Evolutionary conservation across 2,329 filamentous ascomycete genomes (phyloP), one percentile per base, ranked within the genome.

Genomic region (Cytospora chrysosperma): DNA sequence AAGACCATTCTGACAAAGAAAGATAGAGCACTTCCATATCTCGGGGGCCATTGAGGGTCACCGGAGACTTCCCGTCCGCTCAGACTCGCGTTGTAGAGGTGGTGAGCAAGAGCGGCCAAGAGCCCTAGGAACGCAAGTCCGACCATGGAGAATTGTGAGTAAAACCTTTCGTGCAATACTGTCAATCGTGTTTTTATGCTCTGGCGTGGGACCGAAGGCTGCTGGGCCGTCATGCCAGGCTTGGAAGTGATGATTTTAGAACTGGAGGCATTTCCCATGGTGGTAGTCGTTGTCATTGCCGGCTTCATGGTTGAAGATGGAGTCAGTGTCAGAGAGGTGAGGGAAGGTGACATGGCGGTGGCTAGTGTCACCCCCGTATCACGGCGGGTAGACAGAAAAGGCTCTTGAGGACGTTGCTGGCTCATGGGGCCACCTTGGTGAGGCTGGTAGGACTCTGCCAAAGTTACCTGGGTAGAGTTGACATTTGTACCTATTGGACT

Each of bases 1-100:
- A 67, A 57, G 13, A 55, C 50, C 24, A 60, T 59, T 40, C 63
- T 67, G 1, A 67, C 61, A 40, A 67, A 67, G 52, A 67, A 67
- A 4, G 65, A 56, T 21, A 67, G 63, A 12, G 65, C 65, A 40
- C 60, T 65, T 15, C 65, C 65, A 21, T 28, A 65, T n/a, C 65
- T 62, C 49, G 57, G 50, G 13, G 65, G 65, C 65, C 65, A 67
- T 47, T 65, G 60, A 4, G 61, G 10, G 50, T 65, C 60, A 17
- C 53, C 43, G 12, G 32, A n/a, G 1, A 65, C 63, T 21, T 60
- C 27, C 27, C 47, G 56, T 6, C 65, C 65, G 17, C 61, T 28
- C 3, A 67, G 57, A n/a, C 58, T 32, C 30, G 47, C 26, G 27
- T 67, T 65, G 52, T 65, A 67, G 4, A 65, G 52, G 47, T 67